These are phyloP conservation scores for Cercospora citrullina DNA, from an alignment of 2,329 filamentous ascomycete genomes.

Conservation along the genomic window DNA sequence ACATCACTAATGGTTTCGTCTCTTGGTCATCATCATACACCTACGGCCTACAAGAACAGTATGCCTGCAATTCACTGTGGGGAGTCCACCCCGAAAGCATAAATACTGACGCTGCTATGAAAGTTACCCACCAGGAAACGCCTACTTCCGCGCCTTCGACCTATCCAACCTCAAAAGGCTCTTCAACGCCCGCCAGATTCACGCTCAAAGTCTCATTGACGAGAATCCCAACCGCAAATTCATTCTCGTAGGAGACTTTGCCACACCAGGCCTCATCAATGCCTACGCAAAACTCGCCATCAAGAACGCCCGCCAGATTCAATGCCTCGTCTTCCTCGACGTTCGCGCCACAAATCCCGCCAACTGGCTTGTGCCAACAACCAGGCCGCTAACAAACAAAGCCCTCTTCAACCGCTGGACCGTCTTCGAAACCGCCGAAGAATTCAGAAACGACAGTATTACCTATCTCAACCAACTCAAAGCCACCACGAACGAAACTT, in stretches of 20 bases:
- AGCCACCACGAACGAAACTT: neutral
- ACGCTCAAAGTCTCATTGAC: conserved; percentile 25
- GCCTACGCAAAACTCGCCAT: conserved; percentile 24
- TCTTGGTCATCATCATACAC: conserved; percentile 21
- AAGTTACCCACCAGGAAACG: conserved; percentile 29
- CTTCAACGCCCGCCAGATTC: conserved; percentile 18
- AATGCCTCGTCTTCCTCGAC: conserved; percentile 33
- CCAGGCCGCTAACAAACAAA: neutral
- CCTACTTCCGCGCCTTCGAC: conserved; percentile 30
- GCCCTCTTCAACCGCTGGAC: conserved; percentile 8
- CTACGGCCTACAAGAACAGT: neutral
- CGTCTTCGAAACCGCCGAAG: conserved; percentile 2
- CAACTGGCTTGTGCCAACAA: conserved; percentile 23
- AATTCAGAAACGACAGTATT: neutral
- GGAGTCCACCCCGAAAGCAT: neutral
- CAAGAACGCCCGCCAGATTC: conserved; percentile 24
- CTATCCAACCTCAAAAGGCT: conserved; percentile 18
- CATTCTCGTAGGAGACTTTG: conserved; percentile 32
- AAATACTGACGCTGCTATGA: neutral
- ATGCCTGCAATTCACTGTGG: neutral
- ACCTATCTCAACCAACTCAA: conserved; percentile 3
- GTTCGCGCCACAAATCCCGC: conserved; percentile 26
- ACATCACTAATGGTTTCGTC: conserved; percentile 30
- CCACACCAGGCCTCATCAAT: conserved; percentile 23
- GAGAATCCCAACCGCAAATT: conserved; percentile 29